These are phyloP conservation scores for Eucalyptus curtisii DNA, from an alignment of 345 rosid species.

Conservation along the genomic window DNA sequence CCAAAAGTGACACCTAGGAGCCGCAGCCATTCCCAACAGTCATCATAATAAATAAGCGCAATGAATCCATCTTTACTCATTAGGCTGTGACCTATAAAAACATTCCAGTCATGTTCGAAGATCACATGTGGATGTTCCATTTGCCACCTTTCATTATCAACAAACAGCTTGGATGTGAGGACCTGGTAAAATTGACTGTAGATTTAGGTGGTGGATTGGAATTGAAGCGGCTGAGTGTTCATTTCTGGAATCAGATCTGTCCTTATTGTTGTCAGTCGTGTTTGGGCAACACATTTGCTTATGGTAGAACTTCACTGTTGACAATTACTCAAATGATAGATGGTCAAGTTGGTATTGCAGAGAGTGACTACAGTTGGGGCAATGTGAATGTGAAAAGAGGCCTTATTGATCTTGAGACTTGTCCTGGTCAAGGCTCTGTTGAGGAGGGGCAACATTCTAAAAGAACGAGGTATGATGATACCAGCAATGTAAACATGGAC, in stretches of 20 bases:
- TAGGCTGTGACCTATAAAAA: neutral
- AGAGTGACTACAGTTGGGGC: neutral
- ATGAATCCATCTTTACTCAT: neutral
- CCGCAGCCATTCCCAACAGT: neutral
- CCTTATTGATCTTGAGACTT: neutral
- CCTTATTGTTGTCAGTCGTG: neutral
- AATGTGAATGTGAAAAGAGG: neutral
- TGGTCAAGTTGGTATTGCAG: neutral
- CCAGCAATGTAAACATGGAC: neutral
- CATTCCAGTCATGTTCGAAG: neutral
- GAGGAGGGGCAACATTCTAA: neutral
- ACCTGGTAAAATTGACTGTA: neutral
- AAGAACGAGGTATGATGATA: neutral
- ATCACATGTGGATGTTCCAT: neutral
- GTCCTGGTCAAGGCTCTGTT: neutral
- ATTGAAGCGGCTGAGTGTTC: neutral
- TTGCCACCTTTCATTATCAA: neutral
- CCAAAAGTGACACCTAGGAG: neutral
- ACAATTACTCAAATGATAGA: neutral
- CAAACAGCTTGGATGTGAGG: neutral
- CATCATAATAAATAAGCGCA: neutral
- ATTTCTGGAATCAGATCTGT: neutral
- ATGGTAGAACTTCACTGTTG: neutral
- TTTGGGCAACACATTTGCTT: neutral
- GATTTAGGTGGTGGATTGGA: neutral